Base-by-base conservation (phyloP, 2,329 filamentous ascomycete genomes). In the Beauveria scarabaeidicola region DNA sequence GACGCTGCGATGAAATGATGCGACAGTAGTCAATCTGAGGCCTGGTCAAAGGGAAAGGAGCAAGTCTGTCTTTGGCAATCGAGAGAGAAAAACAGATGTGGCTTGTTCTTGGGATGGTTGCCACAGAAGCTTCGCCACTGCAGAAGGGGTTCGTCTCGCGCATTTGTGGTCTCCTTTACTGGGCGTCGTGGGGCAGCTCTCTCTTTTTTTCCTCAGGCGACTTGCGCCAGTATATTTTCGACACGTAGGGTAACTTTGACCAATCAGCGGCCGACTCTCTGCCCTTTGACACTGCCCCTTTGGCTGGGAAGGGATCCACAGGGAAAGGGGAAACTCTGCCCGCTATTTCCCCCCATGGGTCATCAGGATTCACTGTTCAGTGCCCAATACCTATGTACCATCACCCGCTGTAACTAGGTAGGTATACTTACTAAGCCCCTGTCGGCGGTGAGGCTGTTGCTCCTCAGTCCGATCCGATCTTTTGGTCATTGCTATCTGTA, bases 121-220 rank as follows among this genome's bases (percentile, higher is more conserved):
- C 53, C 52, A 57, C 52, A 61, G 8, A 43, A 52, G 59, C 36
- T 60, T 54, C n/a, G 27, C 29, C 29, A 29, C 19, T 29, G 32
- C 27, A 53, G 59, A 61, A 58, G 48, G 59, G 53, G 48, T 53
- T 54, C 47, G 32, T 41, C 8, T 41, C 32, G 52, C 58, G 59
- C 52, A 52, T 53, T 61, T 60, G 54, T 47, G 51, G 51, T 52
- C 52, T 55, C 58, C 50, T 59, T 59, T 53, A 59, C 21, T 47
- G 44, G 46, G 32, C 44, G 55, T 43, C 55, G 55, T 58, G 56
- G 56, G 47, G 56, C 56, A 15, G 5, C 21, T 19, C 2, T 52
- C 21, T 52, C 52, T 46, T 25, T 19, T n/a, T 11, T 32, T n/a
- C 27, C 27, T 1, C 57, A 48, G 48, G 27, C 17, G 11, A 43